These are phyloP conservation scores for Cyclaneusma minus DNA, from an alignment of 2,329 filamentous ascomycete species.

Conservation along the genomic window DNA sequence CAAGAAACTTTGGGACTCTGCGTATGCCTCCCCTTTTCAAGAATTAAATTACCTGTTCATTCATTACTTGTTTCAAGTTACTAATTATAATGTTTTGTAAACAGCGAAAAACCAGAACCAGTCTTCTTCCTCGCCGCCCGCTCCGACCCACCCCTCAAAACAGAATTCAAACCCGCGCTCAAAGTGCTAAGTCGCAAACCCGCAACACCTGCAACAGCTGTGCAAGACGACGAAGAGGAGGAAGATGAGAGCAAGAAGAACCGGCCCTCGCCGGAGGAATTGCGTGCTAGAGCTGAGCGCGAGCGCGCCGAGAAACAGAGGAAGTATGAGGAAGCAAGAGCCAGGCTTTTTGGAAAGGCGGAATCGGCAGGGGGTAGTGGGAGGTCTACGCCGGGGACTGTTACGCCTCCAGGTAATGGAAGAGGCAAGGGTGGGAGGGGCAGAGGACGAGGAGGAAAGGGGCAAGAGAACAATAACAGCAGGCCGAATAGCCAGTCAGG, in stretches of 20 bases:
- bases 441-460: slow-evolving; percentile 22
- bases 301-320: slow-evolving; percentile 82
- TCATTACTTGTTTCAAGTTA: slow-evolving; percentile 1
- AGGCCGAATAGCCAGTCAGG: slow-evolving; percentile 19
- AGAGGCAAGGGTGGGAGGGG: slow-evolving; percentile 33
- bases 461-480: slow-evolving; percentile 21
- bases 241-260: slow-evolving; percentile 42
- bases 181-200: slow-evolving; percentile 79
- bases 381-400: slow-evolving; percentile 43
- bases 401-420: slow-evolving; percentile 38
- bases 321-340: slow-evolving; percentile 76
- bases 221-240: slow-evolving; percentile 47
- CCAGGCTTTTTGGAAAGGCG: slow-evolving; percentile 62
- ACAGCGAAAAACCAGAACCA: slow-evolving; percentile 57
- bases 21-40: slow-evolving; percentile 35
- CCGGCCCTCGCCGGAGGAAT: slow-evolving; percentile 58
- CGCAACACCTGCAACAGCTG: slow-evolving; percentile 30
- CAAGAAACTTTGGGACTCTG: slow-evolving; percentile 75
- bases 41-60: slow-evolving; percentile 1
- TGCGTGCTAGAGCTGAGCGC: slow-evolving; percentile 59
- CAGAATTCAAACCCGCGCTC: slow-evolving; percentile 66
- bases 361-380: slow-evolving; percentile 37
- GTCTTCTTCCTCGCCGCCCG: slow-evolving; percentile 60
- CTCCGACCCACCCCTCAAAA: slow-evolving; percentile 45
- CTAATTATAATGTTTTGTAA: slow-evolving; percentile 5